Evolutionary conservation across 2,329 filamentous ascomycete species (phyloP).

Genomic region (Amesomyces nigricolor): DNA sequence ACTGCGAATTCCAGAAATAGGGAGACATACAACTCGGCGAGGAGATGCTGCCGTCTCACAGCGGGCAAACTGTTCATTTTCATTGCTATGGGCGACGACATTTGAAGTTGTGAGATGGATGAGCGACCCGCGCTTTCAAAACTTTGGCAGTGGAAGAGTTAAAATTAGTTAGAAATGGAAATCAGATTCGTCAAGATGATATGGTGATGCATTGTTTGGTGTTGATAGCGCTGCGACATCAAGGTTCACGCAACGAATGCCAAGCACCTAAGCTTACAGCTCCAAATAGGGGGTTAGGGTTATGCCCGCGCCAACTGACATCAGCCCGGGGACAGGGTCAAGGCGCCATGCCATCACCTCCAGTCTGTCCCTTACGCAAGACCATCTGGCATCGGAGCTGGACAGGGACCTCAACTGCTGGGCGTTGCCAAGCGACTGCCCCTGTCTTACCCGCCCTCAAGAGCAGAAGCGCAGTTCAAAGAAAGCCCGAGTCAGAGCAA

Average conservation of each 20-base stretch:
- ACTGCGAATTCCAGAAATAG: neutral
- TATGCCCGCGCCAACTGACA: neutral
- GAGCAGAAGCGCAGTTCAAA: constrained; percentile 1
- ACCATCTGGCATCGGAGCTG: neutral
- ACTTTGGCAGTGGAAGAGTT: too few relatives aligned
- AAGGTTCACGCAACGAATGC: constrained; percentile 12
- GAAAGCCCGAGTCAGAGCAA: neutral
- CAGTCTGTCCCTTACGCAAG: neutral
- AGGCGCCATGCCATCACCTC: too few relatives aligned
- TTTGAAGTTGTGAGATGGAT: constrained; percentile 22
- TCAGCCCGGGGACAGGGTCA: neutral
- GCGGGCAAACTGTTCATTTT: constrained; percentile 45
- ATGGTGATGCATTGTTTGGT: neutral
- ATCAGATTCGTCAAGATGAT: neutral
- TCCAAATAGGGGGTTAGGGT: constrained; percentile 13
- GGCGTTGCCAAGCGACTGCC: neutral
- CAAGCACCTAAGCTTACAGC: neutral
- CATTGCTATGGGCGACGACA: constrained; percentile 33
- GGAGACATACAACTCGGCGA: constrained; percentile 70
- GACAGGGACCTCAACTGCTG: neutral
- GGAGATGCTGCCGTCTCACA: constrained; percentile 67
- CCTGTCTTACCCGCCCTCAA: neutral
- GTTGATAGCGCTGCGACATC: constrained; percentile 9
- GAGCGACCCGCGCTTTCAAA: too few relatives aligned
- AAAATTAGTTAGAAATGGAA: too few relatives aligned